A percentile compares a stretch with the other conserved stretches of the same genome.
phyloP scores from a whole-genome alignment of 768 basidiomycete genomes.

The Trametes meyenii region DNA sequence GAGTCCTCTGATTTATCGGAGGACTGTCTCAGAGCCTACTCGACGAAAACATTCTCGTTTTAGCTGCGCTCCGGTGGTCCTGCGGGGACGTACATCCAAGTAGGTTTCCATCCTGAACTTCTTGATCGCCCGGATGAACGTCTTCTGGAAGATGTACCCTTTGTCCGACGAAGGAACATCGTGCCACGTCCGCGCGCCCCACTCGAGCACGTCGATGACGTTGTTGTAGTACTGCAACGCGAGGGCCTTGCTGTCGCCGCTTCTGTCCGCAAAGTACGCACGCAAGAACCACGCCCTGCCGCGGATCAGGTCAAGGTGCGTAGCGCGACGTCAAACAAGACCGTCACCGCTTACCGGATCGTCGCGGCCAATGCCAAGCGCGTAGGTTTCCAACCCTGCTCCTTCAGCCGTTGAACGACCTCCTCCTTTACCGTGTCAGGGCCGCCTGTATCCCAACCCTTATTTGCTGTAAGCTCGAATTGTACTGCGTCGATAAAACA shows the following conservation, averaged over 20 bases:
- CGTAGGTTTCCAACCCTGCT: constrained; percentile 31
- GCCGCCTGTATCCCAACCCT: constrained; percentile 41
- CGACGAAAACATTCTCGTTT: too few species aligned
- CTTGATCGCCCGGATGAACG: constrained; percentile 18
- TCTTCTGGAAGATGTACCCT: constrained; percentile 19
- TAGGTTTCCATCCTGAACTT: constrained; percentile 20
- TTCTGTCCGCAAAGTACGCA: constrained; percentile 13
- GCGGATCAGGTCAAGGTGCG: not conserved
- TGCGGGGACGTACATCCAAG: not conserved
- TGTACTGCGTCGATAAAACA: constrained; percentile 28
- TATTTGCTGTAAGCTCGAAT: constrained; percentile 32
- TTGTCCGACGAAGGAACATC: constrained; percentile 14
- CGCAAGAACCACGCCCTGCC: constrained; percentile 20
- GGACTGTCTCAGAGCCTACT: constrained; percentile 10
- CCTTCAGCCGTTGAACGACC: constrained; percentile 32
- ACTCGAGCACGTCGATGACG: constrained; percentile 24
- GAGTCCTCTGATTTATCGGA: not conserved
- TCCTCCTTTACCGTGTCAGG: constrained; percentile 38
- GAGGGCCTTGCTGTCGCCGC: not conserved
- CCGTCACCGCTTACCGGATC: constrained; percentile 11
- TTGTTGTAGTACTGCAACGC: constrained; percentile 19
- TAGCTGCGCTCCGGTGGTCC: not conserved
- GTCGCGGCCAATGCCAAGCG: constrained; percentile 28
- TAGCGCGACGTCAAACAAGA: too few species aligned
- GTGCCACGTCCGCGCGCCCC: constrained; percentile 20